A percentile compares a stretch with the other conserved stretches of the same genome.
Evolutionary conservation across 768 basidiomycete species (phyloP).

Genomic region (Pseudohyphozyma bogoriensis): DNA sequence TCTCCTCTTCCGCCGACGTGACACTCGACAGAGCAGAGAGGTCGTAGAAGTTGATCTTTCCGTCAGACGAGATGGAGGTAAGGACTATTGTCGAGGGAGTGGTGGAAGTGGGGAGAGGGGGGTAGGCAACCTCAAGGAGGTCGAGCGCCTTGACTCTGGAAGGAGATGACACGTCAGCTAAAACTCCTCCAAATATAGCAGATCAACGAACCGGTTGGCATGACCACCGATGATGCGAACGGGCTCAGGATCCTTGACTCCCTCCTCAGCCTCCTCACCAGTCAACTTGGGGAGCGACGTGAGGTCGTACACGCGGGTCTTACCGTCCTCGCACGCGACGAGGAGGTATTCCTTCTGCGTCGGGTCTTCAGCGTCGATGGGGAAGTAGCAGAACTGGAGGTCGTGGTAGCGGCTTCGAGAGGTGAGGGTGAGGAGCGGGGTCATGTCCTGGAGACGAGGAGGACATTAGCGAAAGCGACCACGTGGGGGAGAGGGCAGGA

Average conservation of each 20-base stretch:
- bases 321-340: conserved; percentile 82
- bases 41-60: conserved; percentile 68
- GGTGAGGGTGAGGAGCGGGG: conserved; percentile 56
- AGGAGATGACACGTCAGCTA: not conserved
- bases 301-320: conserved; percentile 64
- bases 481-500: not conserved
- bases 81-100: conserved; percentile 53
- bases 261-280: conserved; percentile 25
- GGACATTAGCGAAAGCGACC: not conserved
- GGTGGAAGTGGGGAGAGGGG: conserved; percentile 46
- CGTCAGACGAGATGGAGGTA: conserved; percentile 80
- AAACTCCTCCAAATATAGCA: conserved; percentile 10
- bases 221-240: conserved; percentile 69
- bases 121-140: conserved; percentile 54
- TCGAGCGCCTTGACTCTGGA: conserved; percentile 71
- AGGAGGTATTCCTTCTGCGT: conserved; percentile 57
- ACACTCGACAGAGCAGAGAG: conserved; percentile 46
- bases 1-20: conserved; percentile 32
- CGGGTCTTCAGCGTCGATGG: conserved; percentile 37
- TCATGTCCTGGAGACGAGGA: conserved; percentile 60
- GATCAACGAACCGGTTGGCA: conserved; percentile 59
- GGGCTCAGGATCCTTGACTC: conserved; percentile 40
- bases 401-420: conserved; percentile 81
- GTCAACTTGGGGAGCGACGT: conserved; percentile 34
- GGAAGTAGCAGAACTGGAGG: conserved; percentile 59